A percentile compares a stretch with the other conserved stretches of the same genome.
Evolutionary conservation across 1,284 basidiomycete genomes (phyloP).

Genomic region (Cystobasidium sp.): DNA sequence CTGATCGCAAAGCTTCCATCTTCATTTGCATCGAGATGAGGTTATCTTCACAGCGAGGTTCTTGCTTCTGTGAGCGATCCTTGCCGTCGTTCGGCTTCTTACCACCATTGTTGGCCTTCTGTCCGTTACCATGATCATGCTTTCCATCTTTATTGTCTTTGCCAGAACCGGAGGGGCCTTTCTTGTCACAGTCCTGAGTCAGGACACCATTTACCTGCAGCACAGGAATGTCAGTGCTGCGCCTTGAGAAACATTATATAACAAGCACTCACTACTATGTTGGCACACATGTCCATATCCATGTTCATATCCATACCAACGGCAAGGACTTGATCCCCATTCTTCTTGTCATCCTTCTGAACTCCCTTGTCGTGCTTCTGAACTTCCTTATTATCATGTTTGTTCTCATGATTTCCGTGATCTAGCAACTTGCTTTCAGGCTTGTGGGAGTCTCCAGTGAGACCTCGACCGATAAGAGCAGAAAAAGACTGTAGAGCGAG

Average conservation of each 20-base stretch:
- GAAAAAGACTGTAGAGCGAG: background rate
- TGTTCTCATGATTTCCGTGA: background rate
- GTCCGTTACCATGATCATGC: background rate
- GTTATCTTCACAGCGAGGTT: background rate
- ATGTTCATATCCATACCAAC: conserved; percentile 3
- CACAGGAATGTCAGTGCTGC: background rate
- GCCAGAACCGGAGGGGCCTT: background rate
- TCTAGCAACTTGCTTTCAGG: background rate
- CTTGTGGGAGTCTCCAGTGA: background rate
- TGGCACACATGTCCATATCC: conserved; percentile 1
- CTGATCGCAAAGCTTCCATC: background rate
- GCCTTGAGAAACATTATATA: background rate
- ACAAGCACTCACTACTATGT: conserved; percentile 2
- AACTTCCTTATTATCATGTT: too few relatives aligned
- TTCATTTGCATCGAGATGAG: background rate
- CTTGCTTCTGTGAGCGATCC: background rate
- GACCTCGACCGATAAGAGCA: conserved; percentile 1
- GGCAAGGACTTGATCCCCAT: background rate
- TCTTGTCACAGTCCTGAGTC: conserved; percentile 6
- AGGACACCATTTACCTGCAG: conserved; percentile 17
- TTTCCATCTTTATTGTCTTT: conserved; percentile 1
- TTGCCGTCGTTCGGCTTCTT: background rate
- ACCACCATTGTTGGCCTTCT: background rate
- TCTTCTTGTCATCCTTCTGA: background rate
- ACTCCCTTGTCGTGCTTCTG: too few relatives aligned